Evolutionary conservation across 768 basidiomycete genomes (phyloP), one percentile per base, ranked within the genome.

Genomic region (Calocybe cyanea): DNA sequence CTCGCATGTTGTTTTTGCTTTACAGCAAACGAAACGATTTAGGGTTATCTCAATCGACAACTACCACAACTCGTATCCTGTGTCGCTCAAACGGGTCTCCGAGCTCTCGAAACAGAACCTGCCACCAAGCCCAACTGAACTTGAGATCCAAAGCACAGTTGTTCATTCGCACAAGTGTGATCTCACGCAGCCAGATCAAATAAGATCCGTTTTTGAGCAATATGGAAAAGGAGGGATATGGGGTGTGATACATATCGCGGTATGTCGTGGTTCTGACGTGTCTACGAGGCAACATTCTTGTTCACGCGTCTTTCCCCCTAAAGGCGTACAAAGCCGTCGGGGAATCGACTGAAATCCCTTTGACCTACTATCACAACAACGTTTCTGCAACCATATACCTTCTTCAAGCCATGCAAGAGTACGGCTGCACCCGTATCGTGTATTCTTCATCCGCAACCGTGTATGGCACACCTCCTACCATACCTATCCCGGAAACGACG

Each of bases 361-460:
- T 98, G 60, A 79, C 83, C 10, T 99, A 99, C 68, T 99, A 98
- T 65, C 72, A 78, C 55, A 93, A 92, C 73, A 99, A 99, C 59
- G 96, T 99, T 46, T 67, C 78, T 35, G 94, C 92, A 4, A 94
- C 93, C 6, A 66, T 96, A 46, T 83, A 77, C 40, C 82, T 98
- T 17, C 73, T 96, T 52, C 85, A 93, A 71, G 73, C 80, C 54
- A 95, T 95, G 93, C 69, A 73, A 33, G 87, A 87, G 43, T 91
- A 81, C 65, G 83, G 85, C 51, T 91, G 89, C 70, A 76, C 77
- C 43, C 80, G 91, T 49, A 71, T 99, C 47, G 95, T 99, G 42
- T 99, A 97, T 72, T 98, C 96, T 1, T 97, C 94, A 9, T 95
- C 92, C 18, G 96, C 96, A 5, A 98, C 96, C 14, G 96, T 99